Conservation (phyloP, 176 grass and related monocot genomes). For the Stipa capillata region DNA sequence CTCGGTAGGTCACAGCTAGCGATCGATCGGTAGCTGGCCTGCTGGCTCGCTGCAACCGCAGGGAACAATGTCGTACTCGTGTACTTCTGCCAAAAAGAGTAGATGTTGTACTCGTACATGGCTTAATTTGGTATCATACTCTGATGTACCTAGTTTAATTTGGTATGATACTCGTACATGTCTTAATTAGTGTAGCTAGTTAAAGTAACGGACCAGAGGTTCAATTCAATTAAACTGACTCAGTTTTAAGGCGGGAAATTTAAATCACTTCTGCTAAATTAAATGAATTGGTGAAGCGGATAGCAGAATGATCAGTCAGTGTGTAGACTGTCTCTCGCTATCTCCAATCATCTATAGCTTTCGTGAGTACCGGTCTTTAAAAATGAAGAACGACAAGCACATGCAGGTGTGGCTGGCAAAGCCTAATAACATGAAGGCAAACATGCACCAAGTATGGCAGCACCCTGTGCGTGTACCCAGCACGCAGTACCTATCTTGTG, state of each 20-base stretch:
- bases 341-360: background rate
- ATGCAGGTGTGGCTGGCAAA: slow-evolving; percentile 14
- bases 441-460: slow-evolving; percentile 28
- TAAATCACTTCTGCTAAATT: too few species aligned
- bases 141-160: too few species aligned
- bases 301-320: background rate
- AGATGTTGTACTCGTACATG: too few species aligned
- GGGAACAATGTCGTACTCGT: background rate
- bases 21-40: background rate
- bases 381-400: slow-evolving; percentile 11
- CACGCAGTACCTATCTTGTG: background rate
- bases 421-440: background rate
- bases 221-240: background rate
- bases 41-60: background rate
- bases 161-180: too few species aligned
- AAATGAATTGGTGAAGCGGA: background rate
- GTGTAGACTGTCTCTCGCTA: background rate
- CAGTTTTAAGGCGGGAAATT: too few species aligned
- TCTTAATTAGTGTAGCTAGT: too few species aligned
- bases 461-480: background rate
- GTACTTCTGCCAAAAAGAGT: background rate
- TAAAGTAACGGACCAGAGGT: background rate
- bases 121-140: background rate
- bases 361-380: slow-evolving; percentile 23
- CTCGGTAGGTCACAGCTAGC: background rate